phyloP scores from a whole-genome alignment of 495 filamentous ascomycete species.

The Penicilliopsis zonata region DNA sequence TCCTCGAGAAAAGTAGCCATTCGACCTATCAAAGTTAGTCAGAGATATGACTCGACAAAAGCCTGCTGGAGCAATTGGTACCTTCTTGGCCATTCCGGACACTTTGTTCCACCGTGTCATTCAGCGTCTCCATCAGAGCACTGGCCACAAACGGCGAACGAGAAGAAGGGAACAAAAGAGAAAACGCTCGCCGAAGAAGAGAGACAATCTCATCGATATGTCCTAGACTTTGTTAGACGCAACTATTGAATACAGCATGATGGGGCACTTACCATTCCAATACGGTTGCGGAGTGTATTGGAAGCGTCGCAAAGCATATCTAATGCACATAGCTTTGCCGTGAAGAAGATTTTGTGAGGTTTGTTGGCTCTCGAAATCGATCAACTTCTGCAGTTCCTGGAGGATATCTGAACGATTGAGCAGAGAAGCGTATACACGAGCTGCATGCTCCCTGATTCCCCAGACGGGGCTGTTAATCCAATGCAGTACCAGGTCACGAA shows the following conservation, averaged over 20 bases:
- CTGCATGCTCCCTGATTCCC: conserved; percentile 85
- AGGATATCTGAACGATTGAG: conserved; percentile 40
- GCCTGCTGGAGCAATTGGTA: too few species aligned
- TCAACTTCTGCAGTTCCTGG: conserved; percentile 31
- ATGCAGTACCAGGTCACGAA: conserved; percentile 21
- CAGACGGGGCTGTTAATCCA: conserved; percentile 63
- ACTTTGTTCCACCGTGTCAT: conserved; percentile 22
- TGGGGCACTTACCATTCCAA: conserved; percentile 21
- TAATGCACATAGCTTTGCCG: conserved; percentile 40
- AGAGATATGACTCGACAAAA: too few species aligned
- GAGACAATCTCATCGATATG: conserved; percentile 15
- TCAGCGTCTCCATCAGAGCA: conserved; percentile 29
- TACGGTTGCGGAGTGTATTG: conserved; percentile 18
- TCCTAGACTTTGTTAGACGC: conserved; percentile 8
- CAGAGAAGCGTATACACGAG: conserved; percentile 62
- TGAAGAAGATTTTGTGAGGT: conserved; percentile 52
- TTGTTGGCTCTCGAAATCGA: conserved; percentile 21
- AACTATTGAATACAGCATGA: not conserved
- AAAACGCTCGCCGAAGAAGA: conserved; percentile 15
- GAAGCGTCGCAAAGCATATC: conserved; percentile 33
- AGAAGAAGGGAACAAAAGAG: conserved; percentile 14
- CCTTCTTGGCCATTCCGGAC: conserved; percentile 18
- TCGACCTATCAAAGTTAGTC: conserved; percentile 8
- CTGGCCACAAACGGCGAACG: conserved; percentile 29
- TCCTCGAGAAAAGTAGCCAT: conserved; percentile 11